Percentiles rank a stretch among this genome's conserved stretches.
phyloP scores from a whole-genome alignment of 345 rosid species.

The Raphanus sativus region DNA sequence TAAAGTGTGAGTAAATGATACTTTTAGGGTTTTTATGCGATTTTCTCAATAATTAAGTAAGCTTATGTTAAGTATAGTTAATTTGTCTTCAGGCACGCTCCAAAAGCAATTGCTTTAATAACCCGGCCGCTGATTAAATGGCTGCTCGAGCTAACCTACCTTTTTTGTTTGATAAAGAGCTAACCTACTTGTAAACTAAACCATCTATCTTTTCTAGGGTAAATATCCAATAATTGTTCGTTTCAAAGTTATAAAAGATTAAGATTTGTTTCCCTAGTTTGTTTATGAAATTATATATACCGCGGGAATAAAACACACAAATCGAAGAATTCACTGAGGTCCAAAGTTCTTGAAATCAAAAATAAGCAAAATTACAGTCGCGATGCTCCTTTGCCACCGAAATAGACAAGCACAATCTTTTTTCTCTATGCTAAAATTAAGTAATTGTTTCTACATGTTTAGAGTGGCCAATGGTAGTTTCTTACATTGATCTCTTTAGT shows the following conservation, averaged over 20 bases:
- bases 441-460: no score
- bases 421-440: not conserved
- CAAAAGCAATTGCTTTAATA: not conserved
- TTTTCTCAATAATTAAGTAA: not conserved
- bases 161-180: not conserved
- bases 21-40: no score
- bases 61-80: not conserved
- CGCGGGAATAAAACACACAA: not conserved
- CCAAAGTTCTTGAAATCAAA: no score
- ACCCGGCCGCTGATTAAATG: not conserved
- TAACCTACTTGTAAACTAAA: not conserved
- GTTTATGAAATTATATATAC: not conserved
- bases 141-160: not conserved
- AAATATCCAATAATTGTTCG: no score
- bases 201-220: no score
- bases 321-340: not conserved
- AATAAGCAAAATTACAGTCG: not conserved
- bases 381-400: not conserved
- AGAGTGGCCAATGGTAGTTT: no score
- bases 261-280: not conserved
- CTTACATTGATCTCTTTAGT: not conserved
- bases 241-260: not conserved
- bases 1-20: no score
- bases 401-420: not conserved
- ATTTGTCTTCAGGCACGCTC: not conserved